phyloP scores from a whole-genome alignment of 176 grass and related monocot genomes.

The Triticum monococcum region DNA sequence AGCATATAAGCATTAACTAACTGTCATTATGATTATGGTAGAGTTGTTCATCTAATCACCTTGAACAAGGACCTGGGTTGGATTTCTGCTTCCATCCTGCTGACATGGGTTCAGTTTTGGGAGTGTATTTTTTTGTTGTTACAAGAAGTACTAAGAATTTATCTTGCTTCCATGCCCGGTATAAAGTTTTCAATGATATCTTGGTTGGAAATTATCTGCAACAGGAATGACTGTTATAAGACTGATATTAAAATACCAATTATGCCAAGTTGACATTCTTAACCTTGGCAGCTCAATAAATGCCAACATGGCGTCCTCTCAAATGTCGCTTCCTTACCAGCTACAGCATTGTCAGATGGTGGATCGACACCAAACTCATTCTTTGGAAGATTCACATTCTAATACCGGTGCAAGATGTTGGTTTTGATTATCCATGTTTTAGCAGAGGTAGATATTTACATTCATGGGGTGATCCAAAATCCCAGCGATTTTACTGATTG shows the following conservation, averaged over 20 bases:
- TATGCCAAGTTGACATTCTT: neutral
- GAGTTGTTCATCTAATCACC: neutral
- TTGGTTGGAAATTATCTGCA: slow-evolving; percentile 6
- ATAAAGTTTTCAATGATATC: neutral
- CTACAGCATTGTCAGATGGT: slow-evolving; percentile 52
- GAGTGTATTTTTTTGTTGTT: neutral
- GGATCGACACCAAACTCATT: slow-evolving; percentile 52
- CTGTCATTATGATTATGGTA: neutral
- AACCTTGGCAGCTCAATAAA: slow-evolving; percentile 63
- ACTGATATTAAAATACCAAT: neutral
- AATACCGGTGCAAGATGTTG: neutral
- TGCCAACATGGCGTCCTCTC: slow-evolving; percentile 86
- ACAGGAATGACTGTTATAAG: neutral
- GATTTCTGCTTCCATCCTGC: neutral
- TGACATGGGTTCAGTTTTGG: neutral
- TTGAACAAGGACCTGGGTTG: neutral
- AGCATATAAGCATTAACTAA: neutral
- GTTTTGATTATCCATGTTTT: slow-evolving; percentile 48
- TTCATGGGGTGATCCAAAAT: neutral
- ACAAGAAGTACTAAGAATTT: neutral
- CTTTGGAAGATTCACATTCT: slow-evolving; percentile 81
- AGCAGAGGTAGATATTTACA: slow-evolving; percentile 2
- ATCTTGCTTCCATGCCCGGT: neutral
- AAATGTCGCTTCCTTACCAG: slow-evolving; percentile 45
- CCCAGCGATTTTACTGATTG: slow-evolving; percentile 19